A percentile compares a stretch with the other conserved stretches of the same genome.
phyloP scores from a whole-genome alignment of 805 yeast species.

The Hanseniaspora lachancei region DNA sequence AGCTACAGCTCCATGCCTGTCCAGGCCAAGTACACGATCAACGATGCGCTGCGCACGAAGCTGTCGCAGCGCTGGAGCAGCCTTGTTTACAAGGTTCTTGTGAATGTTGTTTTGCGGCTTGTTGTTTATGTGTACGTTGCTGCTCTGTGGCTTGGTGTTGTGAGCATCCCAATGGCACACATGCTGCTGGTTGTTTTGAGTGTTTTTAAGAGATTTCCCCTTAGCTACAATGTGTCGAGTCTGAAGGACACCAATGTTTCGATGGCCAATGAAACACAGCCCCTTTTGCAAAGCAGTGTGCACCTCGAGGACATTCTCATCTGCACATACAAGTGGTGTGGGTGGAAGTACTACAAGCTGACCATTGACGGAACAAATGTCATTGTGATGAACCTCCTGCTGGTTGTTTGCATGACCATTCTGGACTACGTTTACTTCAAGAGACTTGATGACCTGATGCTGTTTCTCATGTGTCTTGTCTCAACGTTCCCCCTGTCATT shows the following conservation, averaged over 20 bases:
- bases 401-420: conserved; percentile 70
- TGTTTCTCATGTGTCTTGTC: conserved; percentile 63
- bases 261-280: conserved; percentile 15
- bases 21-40: background rate
- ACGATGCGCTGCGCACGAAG: background rate
- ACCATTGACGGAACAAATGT: conserved; percentile 94
- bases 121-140: background rate
- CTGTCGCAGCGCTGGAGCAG: background rate
- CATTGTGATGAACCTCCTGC: conserved; percentile 72
- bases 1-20: background rate
- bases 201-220: conserved; percentile 5
- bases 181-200: conserved; percentile 1
- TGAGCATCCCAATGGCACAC: conserved; percentile 10
- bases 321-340: conserved; percentile 86
- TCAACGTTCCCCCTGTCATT: conserved; percentile 90
- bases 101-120: background rate
- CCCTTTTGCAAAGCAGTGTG: conserved; percentile 8
- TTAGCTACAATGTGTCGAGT: background rate
- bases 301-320: conserved; percentile 44
- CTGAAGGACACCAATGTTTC: background rate
- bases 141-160: conserved; percentile 3
- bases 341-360: conserved; percentile 85
- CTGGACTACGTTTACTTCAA: conserved; percentile 47
- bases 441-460: conserved; percentile 30
- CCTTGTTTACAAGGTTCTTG: background rate